Percentiles rank a stretch among this genome's conserved stretches.
phyloP scores from a whole-genome alignment of 2,329 filamentous ascomycete species.

The Moelleriella libera region DNA sequence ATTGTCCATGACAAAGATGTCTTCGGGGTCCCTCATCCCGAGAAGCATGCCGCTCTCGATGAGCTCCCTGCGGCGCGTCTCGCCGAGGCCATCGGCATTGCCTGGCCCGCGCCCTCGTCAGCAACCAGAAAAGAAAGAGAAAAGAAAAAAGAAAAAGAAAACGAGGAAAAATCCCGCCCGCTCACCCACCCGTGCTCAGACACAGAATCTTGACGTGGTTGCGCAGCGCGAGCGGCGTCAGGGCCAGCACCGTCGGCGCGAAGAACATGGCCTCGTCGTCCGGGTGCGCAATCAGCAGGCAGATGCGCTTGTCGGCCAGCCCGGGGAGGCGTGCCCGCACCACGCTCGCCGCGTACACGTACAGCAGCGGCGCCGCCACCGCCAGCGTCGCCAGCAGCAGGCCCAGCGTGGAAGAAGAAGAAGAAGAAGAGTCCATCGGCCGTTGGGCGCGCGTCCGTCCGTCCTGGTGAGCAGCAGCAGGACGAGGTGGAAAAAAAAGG shows the following conservation, averaged over 20 bases:
- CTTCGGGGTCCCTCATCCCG: slow-evolving; percentile 59
- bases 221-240: slow-evolving; percentile 63
- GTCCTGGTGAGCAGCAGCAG: too few species aligned
- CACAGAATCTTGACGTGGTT: slow-evolving; percentile 95
- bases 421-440: too few species aligned
- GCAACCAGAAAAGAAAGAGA: slow-evolving; percentile 1
- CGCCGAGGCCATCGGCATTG: slow-evolving; percentile 75
- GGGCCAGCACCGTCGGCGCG: slow-evolving; percentile 70
- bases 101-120: too few species aligned
- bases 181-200: slow-evolving; percentile 57
- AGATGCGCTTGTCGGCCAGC: slow-evolving; percentile 72
- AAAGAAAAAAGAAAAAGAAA: slow-evolving; percentile 1
- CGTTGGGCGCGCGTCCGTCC: too few species aligned
- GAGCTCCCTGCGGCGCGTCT: slow-evolving; percentile 71
- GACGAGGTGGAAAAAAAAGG: not conserved
- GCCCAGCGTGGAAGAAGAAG: slow-evolving; percentile 2
- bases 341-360: slow-evolving; percentile 35
- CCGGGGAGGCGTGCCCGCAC: slow-evolving; percentile 44
- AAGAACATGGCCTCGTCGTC: slow-evolving; percentile 99
- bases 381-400: slow-evolving; percentile 4
- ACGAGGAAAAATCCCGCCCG: slow-evolving; percentile 1
- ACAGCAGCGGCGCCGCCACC: slow-evolving; percentile 31
- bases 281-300: slow-evolving; percentile 87
- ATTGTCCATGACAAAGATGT: slow-evolving; percentile 77
- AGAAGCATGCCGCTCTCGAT: slow-evolving; percentile 65